phyloP scores from a whole-genome alignment of 805 yeast species.

The Zygotorulaspora sp. region DNA sequence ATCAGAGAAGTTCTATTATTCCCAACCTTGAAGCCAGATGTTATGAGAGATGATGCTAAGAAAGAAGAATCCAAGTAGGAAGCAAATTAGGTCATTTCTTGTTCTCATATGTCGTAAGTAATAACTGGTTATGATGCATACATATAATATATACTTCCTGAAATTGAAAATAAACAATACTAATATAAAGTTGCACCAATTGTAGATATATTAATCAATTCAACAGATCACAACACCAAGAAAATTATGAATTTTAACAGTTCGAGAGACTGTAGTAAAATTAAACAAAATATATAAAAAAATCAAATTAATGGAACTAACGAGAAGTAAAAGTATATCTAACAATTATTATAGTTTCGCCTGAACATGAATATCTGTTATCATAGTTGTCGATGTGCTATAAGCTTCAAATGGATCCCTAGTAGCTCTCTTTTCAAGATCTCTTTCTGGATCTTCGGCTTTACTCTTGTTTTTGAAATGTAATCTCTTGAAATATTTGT shows the following conservation, averaged over 20 bases:
- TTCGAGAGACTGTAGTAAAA: no score
- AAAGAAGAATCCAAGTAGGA: no score
- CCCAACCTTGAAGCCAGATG: slow-evolving; percentile 98
- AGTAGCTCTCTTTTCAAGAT: slow-evolving; percentile 45
- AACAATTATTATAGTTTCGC: slow-evolving; percentile 4
- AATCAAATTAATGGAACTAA: no score
- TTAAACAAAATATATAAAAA: no score
- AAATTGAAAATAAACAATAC: no score
- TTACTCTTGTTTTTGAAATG: slow-evolving; percentile 41
- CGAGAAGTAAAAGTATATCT: not conserved
- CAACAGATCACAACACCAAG: no score
- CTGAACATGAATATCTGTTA: slow-evolving; percentile 19
- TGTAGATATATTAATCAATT: no score
- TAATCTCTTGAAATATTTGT: slow-evolving; percentile 62
- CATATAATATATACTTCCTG: no score
- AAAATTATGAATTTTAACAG: no score
- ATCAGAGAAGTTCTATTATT: slow-evolving; percentile 95
- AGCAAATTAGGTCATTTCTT: slow-evolving; percentile 13
- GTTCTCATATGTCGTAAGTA: no score
- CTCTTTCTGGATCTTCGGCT: slow-evolving; percentile 57
- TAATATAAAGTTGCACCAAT: no score
- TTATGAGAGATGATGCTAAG: slow-evolving; percentile 33
- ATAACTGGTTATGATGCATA: no score
- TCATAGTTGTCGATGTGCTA: slow-evolving; percentile 46
- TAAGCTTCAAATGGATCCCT: slow-evolving; percentile 59